Base-by-base conservation (phyloP, 306 rosid species). In the Ziziphus jujuba region DNA sequence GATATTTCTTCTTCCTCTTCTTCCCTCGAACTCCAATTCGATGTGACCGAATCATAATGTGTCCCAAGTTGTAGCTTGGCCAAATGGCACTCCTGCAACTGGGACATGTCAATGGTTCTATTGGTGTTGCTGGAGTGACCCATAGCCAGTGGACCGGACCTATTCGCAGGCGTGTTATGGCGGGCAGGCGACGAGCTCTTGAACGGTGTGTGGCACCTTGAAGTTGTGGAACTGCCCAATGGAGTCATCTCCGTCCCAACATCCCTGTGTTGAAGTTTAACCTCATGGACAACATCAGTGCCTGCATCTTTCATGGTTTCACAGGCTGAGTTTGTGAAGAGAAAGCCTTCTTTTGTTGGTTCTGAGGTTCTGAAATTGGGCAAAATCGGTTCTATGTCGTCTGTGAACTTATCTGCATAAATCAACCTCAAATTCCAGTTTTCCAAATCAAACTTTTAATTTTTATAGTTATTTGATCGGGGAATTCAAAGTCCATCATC, bases 221-320 rank as follows among this genome's bases (percentile, higher is more conserved):
- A 88, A 52, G 96, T 87, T 22, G 96, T 90, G 52, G 97, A 95
- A 71, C 97, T 95, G 36, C 97, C 99, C n/a, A 88, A 80, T 19
- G 99, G 97, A 40, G 96, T 88, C 96, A 95, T 95, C 63, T 91
- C 99, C 2, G 99, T 91, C 40, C 99, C 99, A 50, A 78, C 70
- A 74, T 90, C 99, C 66, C 81, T 79, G 38, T 95, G 97, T 34
- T 91, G 80, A 58, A 83, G 97, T 28, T 91, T 78, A 58, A 83
- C 70, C 58, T 81, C 87, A 45, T 77, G 78, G 68, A 76, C 59
- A 68, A 80, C 65, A 69, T 83, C 89, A 14, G 91, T 78, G 73
- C 75, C 79, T 4, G 87, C 81, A 54, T 80, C 87, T 76, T 78
- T 75, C 91, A 79, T 79, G 73, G 75, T 63, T 28, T 71, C 84